phyloP scores from a whole-genome alignment of 164 flowering plant genomes.

The Vitis rupestris region DNA sequence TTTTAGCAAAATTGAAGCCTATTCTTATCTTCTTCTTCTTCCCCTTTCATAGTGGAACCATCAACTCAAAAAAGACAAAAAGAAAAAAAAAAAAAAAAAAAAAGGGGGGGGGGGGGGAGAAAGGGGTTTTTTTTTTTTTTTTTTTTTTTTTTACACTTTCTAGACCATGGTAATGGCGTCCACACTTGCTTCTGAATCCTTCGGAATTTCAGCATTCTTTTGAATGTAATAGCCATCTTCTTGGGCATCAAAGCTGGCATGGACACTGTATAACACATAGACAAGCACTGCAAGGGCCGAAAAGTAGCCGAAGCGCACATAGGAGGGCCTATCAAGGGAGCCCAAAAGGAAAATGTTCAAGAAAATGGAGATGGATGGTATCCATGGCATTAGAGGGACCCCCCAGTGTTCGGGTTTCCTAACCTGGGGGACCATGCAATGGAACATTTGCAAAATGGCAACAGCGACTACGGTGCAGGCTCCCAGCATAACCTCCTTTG shows the following conservation, averaged over 20 bases:
- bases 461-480: conserved; percentile 40
- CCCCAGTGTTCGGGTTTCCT: conserved; percentile 86
- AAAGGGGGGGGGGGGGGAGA: background rate
- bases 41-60: background rate
- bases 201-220: conserved; percentile 27
- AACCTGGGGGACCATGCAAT: conserved; percentile 60
- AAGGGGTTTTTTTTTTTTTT: too few species aligned
- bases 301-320: conserved; percentile 67
- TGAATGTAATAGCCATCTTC: conserved; percentile 35
- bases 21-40: too few species aligned
- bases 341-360: conserved; percentile 85
- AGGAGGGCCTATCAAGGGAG: conserved; percentile 70
- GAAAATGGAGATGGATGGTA: conserved; percentile 72
- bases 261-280: conserved; percentile 80
- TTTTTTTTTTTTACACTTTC: conserved; percentile 14
- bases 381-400: conserved; percentile 93
- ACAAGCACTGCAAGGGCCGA: conserved; percentile 56
- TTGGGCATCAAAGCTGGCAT: conserved; percentile 82
- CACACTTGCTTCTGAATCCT: conserved; percentile 33
- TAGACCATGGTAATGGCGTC: conserved; percentile 7
- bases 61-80: too few species aligned
- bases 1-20: too few species aligned
- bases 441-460: conserved; percentile 49
- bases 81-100: background rate
- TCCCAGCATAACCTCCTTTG: conserved; percentile 47